phyloP scores from a whole-genome alignment of 768 basidiomycete genomes.

The Rhizopogon roseolus region DNA sequence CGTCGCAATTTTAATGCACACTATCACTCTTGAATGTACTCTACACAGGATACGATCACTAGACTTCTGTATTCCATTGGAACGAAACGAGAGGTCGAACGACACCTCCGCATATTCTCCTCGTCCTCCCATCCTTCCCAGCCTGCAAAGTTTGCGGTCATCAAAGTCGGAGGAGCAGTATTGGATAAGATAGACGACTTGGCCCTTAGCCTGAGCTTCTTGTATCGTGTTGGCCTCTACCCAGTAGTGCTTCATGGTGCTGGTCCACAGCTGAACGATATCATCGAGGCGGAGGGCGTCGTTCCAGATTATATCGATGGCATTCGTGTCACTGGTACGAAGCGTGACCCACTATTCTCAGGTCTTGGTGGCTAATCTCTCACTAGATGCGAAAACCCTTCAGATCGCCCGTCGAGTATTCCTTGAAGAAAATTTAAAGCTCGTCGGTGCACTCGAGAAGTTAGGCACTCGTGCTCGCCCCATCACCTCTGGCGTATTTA shows the following conservation, averaged over 20 bases:
- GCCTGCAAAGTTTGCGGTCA: constrained; percentile 93
- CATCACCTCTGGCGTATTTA: constrained; percentile 97
- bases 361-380: not conserved
- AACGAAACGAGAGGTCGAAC: constrained; percentile 94
- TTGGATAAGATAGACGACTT: constrained; percentile 90
- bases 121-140: constrained; percentile 86
- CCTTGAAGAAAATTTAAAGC: constrained; percentile 94
- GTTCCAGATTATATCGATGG: constrained; percentile 97
- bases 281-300: constrained; percentile 89
- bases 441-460: constrained; percentile 88
- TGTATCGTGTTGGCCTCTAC: constrained; percentile 96
- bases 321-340: constrained; percentile 89
- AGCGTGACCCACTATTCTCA: not conserved
- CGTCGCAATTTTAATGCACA: constrained; percentile 15
- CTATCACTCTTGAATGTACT: not conserved
- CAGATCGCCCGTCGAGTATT: constrained; percentile 94
- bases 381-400: constrained; percentile 85
- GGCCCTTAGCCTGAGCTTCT: constrained; percentile 91
- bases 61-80: constrained; percentile 96
- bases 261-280: constrained; percentile 91
- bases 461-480: constrained; percentile 96
- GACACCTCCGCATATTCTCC: constrained; percentile 97
- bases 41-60: constrained; percentile 86
- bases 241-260: constrained; percentile 96
- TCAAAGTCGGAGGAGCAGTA: constrained; percentile 97